Conservation (phyloP, 768 basidiomycete species). For the Leccinellum rugosiceps region DNA sequence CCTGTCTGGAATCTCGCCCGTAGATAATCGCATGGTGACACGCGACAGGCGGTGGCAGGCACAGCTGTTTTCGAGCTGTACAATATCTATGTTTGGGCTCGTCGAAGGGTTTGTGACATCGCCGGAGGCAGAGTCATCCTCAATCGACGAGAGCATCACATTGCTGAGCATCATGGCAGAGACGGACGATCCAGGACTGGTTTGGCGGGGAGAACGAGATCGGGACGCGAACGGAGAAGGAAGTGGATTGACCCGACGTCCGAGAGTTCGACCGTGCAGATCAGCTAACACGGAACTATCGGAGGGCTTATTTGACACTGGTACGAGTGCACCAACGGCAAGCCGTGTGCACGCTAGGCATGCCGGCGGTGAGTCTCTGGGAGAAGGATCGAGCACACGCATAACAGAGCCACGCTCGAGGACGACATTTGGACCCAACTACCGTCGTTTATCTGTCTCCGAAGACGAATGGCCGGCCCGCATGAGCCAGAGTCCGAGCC, state of each 20-base stretch:
- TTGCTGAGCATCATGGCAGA: constrained; percentile 41
- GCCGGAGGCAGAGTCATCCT: constrained; percentile 22
- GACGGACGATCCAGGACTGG: constrained; percentile 32
- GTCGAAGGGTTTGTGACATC: constrained; percentile 14
- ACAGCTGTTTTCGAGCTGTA: constrained; percentile 54
- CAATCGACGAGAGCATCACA: constrained; percentile 47
- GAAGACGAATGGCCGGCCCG: constrained; percentile 8
- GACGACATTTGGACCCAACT: constrained; percentile 7
- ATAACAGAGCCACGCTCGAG: neutral
- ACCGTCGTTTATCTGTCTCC: constrained; percentile 21
- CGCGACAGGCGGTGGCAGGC: constrained; percentile 59
- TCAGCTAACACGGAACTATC: neutral
- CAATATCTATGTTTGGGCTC: constrained; percentile 52
- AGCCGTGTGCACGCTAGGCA: neutral
- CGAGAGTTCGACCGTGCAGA: neutral
- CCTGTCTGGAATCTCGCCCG: constrained; percentile 44
- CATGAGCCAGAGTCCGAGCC: neutral
- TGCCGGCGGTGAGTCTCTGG: neutral
- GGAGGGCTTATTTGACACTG: neutral
- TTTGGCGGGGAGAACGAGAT: neutral
- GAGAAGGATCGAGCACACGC: constrained; percentile 5
- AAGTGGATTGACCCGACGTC: neutral
- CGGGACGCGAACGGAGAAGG: neutral
- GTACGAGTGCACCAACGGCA: neutral
- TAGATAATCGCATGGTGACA: constrained; percentile 42